Evolutionary conservation across 176 grass and related monocot species (phyloP).

Genomic region (Hsuehochloa calcarea): DNA sequence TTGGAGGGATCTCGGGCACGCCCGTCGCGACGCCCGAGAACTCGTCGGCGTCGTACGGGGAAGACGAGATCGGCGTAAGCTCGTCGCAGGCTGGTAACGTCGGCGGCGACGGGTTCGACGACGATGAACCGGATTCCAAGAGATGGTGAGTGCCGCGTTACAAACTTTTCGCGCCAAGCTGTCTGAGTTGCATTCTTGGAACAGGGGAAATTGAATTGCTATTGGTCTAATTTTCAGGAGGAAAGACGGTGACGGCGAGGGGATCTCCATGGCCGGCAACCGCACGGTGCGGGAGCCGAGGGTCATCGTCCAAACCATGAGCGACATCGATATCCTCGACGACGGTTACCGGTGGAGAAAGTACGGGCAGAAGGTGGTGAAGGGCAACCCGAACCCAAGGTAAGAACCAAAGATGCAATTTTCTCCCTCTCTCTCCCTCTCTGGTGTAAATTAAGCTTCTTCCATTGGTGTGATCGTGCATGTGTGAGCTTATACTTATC

Average conservation of each 20-base stretch:
- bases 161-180: neutral
- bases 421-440: neutral
- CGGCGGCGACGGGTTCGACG: conserved; percentile 49
- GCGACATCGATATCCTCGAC: conserved; percentile 95
- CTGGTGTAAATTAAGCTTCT: neutral
- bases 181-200: neutral
- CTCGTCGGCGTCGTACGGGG: conserved; percentile 71
- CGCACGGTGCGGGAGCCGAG: conserved; percentile 81
- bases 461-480: neutral
- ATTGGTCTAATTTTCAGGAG: conserved; percentile 39
- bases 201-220: neutral
- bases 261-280: conserved; percentile 56
- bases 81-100: conserved; percentile 32
- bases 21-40: conserved; percentile 66
- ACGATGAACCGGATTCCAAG: conserved; percentile 85
- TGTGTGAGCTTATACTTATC: neutral
- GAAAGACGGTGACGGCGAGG: conserved; percentile 62
- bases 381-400: conserved; percentile 94
- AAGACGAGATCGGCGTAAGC: conserved; percentile 54
- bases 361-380: conserved; percentile 96
- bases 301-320: conserved; percentile 91
- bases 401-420: neutral
- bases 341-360: conserved; percentile 97
- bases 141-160: conserved; percentile 47
- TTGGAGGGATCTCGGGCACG: conserved; percentile 36